phyloP scores from a whole-genome alignment of 2,329 filamentous ascomycete genomes.

The Aspergillus hortae region DNA sequence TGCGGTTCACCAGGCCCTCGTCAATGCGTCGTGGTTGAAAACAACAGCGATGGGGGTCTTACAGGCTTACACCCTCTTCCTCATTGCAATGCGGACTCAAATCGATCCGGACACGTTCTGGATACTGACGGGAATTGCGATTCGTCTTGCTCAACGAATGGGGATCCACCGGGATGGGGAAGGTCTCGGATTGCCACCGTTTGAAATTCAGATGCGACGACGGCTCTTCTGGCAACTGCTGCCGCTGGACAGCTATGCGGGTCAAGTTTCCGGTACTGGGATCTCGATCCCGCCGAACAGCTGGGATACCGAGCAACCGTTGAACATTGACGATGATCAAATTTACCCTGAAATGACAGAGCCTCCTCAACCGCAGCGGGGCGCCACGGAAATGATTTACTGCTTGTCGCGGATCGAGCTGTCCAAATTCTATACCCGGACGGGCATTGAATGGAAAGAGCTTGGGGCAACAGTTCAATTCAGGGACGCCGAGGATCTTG shows the following conservation, averaged over 20 bases:
- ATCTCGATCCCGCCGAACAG: slow-evolving; percentile 9
- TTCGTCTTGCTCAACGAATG: slow-evolving; percentile 46
- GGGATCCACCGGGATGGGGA: slow-evolving; percentile 49
- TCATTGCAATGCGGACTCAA: slow-evolving; percentile 30
- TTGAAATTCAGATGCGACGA: slow-evolving; percentile 41
- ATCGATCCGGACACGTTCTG: slow-evolving; percentile 49
- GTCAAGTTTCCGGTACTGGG: slow-evolving; percentile 27
- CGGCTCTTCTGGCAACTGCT: slow-evolving; percentile 26
- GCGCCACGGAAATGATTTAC: slow-evolving; percentile 45
- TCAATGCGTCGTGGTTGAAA: slow-evolving; percentile 17
- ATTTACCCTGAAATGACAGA: slow-evolving; percentile 40
- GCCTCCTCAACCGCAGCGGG: slow-evolving; percentile 35
- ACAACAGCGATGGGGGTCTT: slow-evolving; percentile 13
- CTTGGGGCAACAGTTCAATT: slow-evolving; percentile 5
- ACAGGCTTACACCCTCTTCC: slow-evolving; percentile 15
- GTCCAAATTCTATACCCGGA: slow-evolving; percentile 20
- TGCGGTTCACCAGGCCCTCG: slow-evolving; percentile 9
- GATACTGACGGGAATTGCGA: slow-evolving; percentile 47
- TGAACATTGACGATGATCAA: slow-evolving; percentile 32
- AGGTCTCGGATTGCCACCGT: slow-evolving; percentile 42
- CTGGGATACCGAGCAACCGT: slow-evolving; percentile 39
- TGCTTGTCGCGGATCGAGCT: slow-evolving; percentile 26
- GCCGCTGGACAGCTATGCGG: slow-evolving; percentile 20
- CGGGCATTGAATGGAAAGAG: slow-evolving; percentile 8
- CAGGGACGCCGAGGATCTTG: slow-evolving; percentile 7